Conservation (phyloP, 2,329 filamentous ascomycete genomes). For the Fusarium incarnatum region DNA sequence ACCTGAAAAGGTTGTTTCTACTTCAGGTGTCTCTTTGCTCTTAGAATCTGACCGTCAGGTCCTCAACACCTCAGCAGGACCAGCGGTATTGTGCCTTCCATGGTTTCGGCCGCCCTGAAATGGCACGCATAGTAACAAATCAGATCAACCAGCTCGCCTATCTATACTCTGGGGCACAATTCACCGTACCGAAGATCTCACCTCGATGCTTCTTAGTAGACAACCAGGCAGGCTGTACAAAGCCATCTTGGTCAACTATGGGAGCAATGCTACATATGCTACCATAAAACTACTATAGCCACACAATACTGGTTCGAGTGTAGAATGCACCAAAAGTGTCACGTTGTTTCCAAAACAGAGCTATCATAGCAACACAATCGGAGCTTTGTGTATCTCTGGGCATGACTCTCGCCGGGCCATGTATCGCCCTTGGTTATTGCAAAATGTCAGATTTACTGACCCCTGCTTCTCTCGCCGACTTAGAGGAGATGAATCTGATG, state of each 20-base stretch:
- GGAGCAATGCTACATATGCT: conserved; percentile 3
- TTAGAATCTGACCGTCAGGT: conserved; percentile 7
- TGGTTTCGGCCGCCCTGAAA: not conserved
- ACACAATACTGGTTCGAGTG: conserved; percentile 56
- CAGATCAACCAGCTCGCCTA: conserved; percentile 22
- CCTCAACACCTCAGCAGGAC: not conserved
- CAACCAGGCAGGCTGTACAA: conserved; percentile 1
- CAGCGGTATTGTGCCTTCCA: not conserved
- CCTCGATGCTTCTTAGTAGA: conserved; percentile 42
- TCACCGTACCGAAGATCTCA: conserved; percentile 47
- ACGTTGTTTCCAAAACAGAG: conserved; percentile 58
- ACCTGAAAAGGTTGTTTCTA: conserved; percentile 1
- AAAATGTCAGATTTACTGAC: conserved; percentile 42
- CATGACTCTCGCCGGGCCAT: conserved; percentile 25
- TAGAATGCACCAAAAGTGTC: conserved; percentile 51
- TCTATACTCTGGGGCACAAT: conserved; percentile 31
- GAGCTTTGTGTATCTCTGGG: conserved; percentile 56
- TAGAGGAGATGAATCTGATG: conserved; percentile 41
- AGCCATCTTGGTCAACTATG: conserved; percentile 3
- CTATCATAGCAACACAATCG: conserved; percentile 65
- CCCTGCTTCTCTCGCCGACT: conserved; percentile 35
- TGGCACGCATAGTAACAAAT: not conserved
- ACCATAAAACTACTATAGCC: not conserved
- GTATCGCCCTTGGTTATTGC: conserved; percentile 26
- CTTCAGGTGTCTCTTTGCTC: not conserved